A percentile compares a stretch with the other conserved stretches of the same genome.
phyloP scores from a whole-genome alignment of 1,284 basidiomycete genomes.

The Calocybe gambosa region DNA sequence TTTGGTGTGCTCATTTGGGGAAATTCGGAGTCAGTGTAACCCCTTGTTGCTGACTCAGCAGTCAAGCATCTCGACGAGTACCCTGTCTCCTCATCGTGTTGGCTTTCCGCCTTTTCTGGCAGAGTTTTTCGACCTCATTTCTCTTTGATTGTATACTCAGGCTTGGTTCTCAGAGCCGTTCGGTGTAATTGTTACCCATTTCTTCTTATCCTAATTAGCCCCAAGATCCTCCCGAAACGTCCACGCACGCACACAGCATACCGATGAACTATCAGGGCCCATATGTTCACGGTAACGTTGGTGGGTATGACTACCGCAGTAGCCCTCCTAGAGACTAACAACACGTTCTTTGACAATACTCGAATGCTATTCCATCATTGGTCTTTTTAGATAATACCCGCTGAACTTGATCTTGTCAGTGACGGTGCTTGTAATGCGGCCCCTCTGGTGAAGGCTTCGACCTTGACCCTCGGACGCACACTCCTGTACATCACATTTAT shows the following conservation, averaged over 20 bases:
- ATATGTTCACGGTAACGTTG: not conserved
- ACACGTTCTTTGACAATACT: not conserved
- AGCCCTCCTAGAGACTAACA: too few relatives aligned
- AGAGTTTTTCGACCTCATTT: not conserved
- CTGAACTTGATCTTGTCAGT: not conserved
- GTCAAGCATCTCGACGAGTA: not conserved
- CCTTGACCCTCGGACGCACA: not conserved
- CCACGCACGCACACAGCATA: not conserved
- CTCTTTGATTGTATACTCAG: not conserved
- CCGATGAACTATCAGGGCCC: not conserved
- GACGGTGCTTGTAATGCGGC: too few relatives aligned
- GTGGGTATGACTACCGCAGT: not conserved
- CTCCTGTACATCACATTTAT: not conserved
- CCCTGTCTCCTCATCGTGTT: not conserved
- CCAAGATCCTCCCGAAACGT: constrained; percentile 19
- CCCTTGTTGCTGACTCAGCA: constrained; percentile 11
- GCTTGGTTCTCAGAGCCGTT: not conserved
- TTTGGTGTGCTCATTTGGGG: not conserved
- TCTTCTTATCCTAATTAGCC: constrained; percentile 7
- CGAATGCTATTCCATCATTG: not conserved
- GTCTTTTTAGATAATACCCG: not conserved
- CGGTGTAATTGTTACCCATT: constrained; percentile 8
- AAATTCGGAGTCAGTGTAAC: not conserved
- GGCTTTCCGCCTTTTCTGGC: not conserved
- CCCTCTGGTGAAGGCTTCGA: too few relatives aligned